Evolutionary conservation across 1,139 yeast species (phyloP).

Genomic region (Pichia sp.): DNA sequence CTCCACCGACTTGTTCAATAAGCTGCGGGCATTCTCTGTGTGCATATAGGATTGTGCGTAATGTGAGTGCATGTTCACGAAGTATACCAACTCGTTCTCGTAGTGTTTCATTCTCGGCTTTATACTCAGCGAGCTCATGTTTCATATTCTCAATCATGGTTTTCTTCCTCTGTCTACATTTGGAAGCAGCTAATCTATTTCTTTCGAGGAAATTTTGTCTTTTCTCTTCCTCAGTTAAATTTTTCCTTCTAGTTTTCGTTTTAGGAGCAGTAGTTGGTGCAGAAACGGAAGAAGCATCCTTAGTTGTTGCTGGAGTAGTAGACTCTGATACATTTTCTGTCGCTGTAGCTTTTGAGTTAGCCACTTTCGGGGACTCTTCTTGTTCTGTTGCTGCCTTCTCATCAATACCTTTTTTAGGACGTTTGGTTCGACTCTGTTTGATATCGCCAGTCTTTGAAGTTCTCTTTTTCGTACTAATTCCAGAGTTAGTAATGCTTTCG

Average conservation of each 20-base stretch:
- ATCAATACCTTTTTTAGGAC: neutral
- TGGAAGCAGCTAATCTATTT: constrained; percentile 67
- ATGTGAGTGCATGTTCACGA: constrained; percentile 49
- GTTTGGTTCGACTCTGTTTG: neutral
- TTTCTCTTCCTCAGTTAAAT: constrained; percentile 53
- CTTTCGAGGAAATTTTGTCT: constrained; percentile 73
- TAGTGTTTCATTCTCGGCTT: constrained; percentile 63
- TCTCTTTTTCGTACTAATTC: neutral
- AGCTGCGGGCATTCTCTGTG: constrained; percentile 31
- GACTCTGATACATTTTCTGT: neutral
- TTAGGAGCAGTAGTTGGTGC: neutral
- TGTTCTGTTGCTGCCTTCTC: neutral
- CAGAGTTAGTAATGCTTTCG: neutral
- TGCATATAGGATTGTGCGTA: constrained; percentile 35
- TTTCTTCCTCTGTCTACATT: constrained; percentile 74
- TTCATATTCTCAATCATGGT: constrained; percentile 81
- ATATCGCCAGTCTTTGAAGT: neutral
- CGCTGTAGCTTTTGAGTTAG: neutral
- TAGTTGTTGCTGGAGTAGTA: neutral
- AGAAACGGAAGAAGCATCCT: neutral
- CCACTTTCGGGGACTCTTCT: neutral
- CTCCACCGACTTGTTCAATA: constrained; percentile 28
- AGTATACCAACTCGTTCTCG: constrained; percentile 51
- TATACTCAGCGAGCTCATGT: constrained; percentile 60
- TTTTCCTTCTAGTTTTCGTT: constrained; percentile 7